phyloP scores from a whole-genome alignment of 2,329 filamentous ascomycete genomes.

The Lecanicillium sp. region DNA sequence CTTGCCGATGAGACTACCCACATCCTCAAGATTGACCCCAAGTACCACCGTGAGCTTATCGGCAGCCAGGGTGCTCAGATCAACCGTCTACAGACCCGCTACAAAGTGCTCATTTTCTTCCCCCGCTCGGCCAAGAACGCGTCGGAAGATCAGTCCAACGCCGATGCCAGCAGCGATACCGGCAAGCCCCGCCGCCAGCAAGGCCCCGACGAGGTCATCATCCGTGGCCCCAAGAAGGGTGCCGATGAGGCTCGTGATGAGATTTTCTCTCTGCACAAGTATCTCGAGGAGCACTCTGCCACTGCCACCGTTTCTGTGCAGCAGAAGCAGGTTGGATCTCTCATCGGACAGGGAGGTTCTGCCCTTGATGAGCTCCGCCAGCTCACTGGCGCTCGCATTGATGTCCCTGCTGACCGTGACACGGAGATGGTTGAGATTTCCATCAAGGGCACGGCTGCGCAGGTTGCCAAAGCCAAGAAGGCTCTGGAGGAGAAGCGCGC shows the following conservation, averaged over 20 bases:
- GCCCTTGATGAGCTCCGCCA: constrained; percentile 88
- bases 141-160: constrained; percentile 64
- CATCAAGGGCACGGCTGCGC: constrained; percentile 85
- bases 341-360: constrained; percentile 86
- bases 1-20: constrained; percentile 89
- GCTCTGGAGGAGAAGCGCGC: constrained; percentile 79
- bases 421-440: constrained; percentile 74
- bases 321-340: constrained; percentile 84
- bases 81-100: constrained; percentile 84
- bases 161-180: constrained; percentile 63
- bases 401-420: constrained; percentile 78
- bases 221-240: constrained; percentile 87
- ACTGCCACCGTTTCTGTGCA: constrained; percentile 76
- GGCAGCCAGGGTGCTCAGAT: constrained; percentile 83
- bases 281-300: constrained; percentile 80
- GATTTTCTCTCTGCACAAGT: constrained; percentile 81
- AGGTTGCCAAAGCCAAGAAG: constrained; percentile 89
- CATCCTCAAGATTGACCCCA: constrained; percentile 81
- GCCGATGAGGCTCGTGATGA: constrained; percentile 90
- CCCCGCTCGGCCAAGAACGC: constrained; percentile 57
- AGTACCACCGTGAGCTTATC: constrained; percentile 92
- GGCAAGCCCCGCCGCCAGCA: constrained; percentile 65
- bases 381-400: constrained; percentile 79
- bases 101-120: constrained; percentile 94
- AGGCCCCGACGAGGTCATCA: constrained; percentile 77